phyloP scores from a whole-genome alignment of 345 rosid species.

The Zanthoxylum bungeanum region DNA sequence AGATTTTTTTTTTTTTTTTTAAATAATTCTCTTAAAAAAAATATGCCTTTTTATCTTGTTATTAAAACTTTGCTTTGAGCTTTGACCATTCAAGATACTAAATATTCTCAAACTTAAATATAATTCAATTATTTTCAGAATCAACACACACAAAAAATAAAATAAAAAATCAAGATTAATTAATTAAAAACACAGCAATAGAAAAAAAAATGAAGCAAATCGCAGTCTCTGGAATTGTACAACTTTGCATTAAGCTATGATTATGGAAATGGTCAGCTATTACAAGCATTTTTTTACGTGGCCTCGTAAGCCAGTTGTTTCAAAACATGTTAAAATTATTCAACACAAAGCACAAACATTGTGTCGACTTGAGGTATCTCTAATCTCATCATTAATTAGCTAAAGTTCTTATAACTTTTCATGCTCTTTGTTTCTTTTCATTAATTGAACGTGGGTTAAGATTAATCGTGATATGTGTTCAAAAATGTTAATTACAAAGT shows the following conservation, averaged over 20 bases:
- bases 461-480: conserved; percentile 6
- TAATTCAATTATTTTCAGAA: no score
- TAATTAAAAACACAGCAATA: background rate
- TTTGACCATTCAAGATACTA: no score
- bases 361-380: conserved; percentile 10
- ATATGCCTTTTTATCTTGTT: no score
- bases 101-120: no score
- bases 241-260: background rate
- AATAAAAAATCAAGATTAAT: background rate
- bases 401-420: background rate
- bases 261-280: background rate
- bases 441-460: conserved; percentile 24
- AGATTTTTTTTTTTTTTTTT: no score
- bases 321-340: background rate
- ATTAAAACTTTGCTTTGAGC: no score
- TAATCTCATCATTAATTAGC: background rate
- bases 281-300: background rate
- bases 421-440: background rate
- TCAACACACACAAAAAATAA: background rate
- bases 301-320: conserved; percentile 9
- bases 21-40: no score
- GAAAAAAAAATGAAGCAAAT: conserved; percentile 9
- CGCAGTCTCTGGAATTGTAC: conserved; percentile 4
- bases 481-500: conserved; percentile 4
- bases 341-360: background rate